Conservation (phyloP, 2,329 filamentous ascomycete species). For the Fusarium solani-melongenae region DNA sequence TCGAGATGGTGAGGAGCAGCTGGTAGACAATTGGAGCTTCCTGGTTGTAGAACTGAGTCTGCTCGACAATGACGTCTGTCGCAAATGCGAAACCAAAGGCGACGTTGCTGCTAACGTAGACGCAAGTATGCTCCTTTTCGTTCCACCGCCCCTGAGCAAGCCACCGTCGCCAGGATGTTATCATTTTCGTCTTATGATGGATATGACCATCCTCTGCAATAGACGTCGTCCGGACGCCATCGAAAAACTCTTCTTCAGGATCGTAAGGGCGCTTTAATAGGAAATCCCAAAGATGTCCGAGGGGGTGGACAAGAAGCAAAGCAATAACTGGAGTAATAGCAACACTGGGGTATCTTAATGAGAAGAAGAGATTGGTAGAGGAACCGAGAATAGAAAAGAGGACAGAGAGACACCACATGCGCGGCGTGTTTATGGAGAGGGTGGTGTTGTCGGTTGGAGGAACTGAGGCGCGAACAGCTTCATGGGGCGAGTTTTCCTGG, state of each 20-base stretch:
- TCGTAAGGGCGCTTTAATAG: constrained; percentile 72
- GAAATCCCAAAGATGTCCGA: constrained; percentile 83
- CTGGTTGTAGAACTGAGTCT: constrained; percentile 89
- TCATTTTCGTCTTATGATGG: constrained; percentile 39
- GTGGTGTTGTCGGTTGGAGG: constrained; percentile 78
- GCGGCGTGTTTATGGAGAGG: constrained; percentile 86
- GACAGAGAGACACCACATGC: constrained; percentile 87
- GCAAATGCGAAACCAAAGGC: constrained; percentile 91
- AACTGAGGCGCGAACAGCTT: constrained; percentile 84
- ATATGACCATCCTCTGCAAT: constrained; percentile 31
- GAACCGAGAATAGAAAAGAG: constrained; percentile 85
- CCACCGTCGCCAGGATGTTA: constrained; percentile 72
- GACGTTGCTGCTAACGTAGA: constrained; percentile 90
- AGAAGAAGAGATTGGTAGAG: constrained; percentile 89
- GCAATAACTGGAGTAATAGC: constrained; percentile 91
- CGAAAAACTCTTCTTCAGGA: constrained; percentile 59
- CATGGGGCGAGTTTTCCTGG: constrained; percentile 78
- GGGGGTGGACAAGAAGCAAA: constrained; percentile 83
- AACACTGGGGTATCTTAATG: constrained; percentile 88
- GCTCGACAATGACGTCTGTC: constrained; percentile 90
- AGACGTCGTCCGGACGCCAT: constrained; percentile 55
- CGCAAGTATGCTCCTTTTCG: constrained; percentile 88
- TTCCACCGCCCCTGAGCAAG: constrained; percentile 86
- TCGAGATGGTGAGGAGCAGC: constrained; percentile 84
- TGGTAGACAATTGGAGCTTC: constrained; percentile 81